These are phyloP conservation scores for Torulaspora indica DNA, from an alignment of 805 yeast genomes.

Conservation along the genomic window DNA sequence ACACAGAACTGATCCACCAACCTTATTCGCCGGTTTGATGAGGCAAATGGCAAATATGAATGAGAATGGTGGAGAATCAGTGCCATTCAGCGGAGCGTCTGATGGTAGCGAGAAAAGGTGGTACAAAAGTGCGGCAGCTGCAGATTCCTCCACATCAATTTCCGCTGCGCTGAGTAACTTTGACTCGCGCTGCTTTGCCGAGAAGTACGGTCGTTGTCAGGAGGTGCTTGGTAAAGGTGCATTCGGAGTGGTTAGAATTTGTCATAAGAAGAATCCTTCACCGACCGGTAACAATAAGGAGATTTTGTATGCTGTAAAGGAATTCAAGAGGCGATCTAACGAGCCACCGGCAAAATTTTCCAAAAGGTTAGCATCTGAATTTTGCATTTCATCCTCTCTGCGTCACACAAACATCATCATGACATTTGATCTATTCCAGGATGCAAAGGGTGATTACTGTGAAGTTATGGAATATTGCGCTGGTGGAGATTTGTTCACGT, in stretches of 20 bases:
- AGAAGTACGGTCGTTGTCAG: constrained; percentile 90
- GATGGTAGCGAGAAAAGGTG: constrained; percentile 19
- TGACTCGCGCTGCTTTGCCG: constrained; percentile 50
- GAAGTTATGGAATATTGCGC: constrained; percentile 83
- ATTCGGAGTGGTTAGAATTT: constrained; percentile 85
- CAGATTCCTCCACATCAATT: neutral
- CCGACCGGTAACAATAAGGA: constrained; percentile 37
- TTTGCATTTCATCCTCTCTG: constrained; percentile 72
- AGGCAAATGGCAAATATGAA: constrained; percentile 51
- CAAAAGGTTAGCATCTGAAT: constrained; percentile 72
- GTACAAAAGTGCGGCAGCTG: constrained; percentile 8
- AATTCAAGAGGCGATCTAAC: constrained; percentile 58
- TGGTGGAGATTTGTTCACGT: constrained; percentile 75
- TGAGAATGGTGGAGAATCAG: constrained; percentile 24
- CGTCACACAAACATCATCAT: constrained; percentile 73
- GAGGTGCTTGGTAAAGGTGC: constrained; percentile 93
- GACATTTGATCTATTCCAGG: constrained; percentile 71
- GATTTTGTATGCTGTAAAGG: constrained; percentile 77
- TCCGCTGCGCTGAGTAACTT: constrained; percentile 8
- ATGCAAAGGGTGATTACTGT: constrained; percentile 76
- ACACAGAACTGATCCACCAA: constrained; percentile 49
- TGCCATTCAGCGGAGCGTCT: constrained; percentile 37
- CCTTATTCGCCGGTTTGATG: constrained; percentile 62
- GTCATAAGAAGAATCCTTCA: constrained; percentile 57
- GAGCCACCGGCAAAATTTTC: constrained; percentile 66